phyloP scores from a whole-genome alignment of 2,329 filamentous ascomycete genomes.

The Talaromyces sp. region DNA sequence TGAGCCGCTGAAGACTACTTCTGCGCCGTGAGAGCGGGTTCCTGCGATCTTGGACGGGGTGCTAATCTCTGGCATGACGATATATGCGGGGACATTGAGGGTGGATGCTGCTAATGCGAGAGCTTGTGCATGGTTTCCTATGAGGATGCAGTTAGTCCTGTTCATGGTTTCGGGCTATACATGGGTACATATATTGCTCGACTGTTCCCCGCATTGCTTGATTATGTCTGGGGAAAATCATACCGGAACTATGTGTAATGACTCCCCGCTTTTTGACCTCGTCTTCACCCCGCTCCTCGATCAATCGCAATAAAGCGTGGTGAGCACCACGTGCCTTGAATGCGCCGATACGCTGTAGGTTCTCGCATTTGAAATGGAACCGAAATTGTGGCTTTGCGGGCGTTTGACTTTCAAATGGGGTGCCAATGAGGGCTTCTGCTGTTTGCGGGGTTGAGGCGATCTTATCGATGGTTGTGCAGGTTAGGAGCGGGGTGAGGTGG shows the following conservation, averaged over 20 bases:
- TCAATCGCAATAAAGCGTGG: slow-evolving; percentile 74
- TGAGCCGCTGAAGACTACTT: slow-evolving; percentile 78
- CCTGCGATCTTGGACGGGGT: slow-evolving; percentile 85
- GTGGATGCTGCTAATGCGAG: slow-evolving; percentile 80
- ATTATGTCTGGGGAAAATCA: not conserved
- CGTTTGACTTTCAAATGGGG: slow-evolving; percentile 59
- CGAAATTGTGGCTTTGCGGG: slow-evolving; percentile 67
- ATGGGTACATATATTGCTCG: too few relatives aligned
- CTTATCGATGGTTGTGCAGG: slow-evolving; percentile 71
- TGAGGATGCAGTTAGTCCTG: too few relatives aligned
- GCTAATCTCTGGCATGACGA: slow-evolving; percentile 89
- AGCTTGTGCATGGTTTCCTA: slow-evolving; percentile 93
- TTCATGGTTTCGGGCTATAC: too few relatives aligned
- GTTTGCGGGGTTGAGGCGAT: slow-evolving; percentile 74
- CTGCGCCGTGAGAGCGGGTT: slow-evolving; percentile 75
- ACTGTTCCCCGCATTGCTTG: not conserved
- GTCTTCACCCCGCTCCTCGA: slow-evolving; percentile 63
- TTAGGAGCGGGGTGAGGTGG: slow-evolving; percentile 81
- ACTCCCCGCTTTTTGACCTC: slow-evolving; percentile 70
- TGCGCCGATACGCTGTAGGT: slow-evolving; percentile 84
- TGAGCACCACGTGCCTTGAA: slow-evolving; percentile 94
- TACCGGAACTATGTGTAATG: slow-evolving; percentile 87
- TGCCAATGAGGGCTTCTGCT: slow-evolving; percentile 56
- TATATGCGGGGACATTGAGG: slow-evolving; percentile 74
- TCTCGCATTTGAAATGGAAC: slow-evolving; percentile 96